Evolutionary conservation across 805 yeast species (phyloP).

Genomic region (Saccharomyces jurei): DNA sequence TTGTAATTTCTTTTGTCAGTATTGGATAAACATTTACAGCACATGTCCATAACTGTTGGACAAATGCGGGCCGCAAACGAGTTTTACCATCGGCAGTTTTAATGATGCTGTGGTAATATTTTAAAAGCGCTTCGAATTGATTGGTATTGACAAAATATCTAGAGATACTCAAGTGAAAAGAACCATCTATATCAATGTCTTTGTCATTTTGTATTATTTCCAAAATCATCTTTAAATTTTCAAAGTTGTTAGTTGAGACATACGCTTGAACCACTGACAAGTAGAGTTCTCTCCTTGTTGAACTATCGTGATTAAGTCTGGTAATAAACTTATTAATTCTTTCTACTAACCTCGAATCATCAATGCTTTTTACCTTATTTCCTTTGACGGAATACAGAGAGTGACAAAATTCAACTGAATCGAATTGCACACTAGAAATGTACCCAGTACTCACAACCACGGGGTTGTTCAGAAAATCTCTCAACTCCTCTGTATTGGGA

Average conservation of each 20-base stretch:
- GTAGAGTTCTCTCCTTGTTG: conserved; percentile 10
- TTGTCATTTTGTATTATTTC: conserved; percentile 9
- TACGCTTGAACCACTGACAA: conserved; percentile 11
- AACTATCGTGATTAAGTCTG: background rate
- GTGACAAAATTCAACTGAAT: conserved; percentile 14
- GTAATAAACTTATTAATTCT: conserved; percentile 4
- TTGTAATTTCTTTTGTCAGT: conserved; percentile 15
- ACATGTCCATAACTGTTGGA: conserved; percentile 18
- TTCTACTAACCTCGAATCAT: conserved; percentile 1
- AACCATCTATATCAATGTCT: conserved; percentile 7
- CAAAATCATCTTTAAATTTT: conserved; percentile 7
- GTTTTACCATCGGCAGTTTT: conserved; percentile 4
- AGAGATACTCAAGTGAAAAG: conserved; percentile 13
- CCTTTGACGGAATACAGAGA: conserved; percentile 2
- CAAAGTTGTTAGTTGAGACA: conserved; percentile 11
- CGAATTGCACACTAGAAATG: conserved; percentile 7
- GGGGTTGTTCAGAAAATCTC: conserved; percentile 10
- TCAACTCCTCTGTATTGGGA: conserved; percentile 7
- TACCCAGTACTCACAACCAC: conserved; percentile 12
- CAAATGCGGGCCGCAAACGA: conserved; percentile 6
- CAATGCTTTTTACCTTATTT: background rate
- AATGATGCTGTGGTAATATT: conserved; percentile 10
- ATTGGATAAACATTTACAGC: conserved; percentile 15
- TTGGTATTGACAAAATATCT: conserved; percentile 20
- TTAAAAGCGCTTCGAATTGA: conserved; percentile 9